A percentile compares a stretch with the other conserved stretches of the same genome.
phyloP scores from a whole-genome alignment of 345 rosid species.

The Lumnitzera littorea region DNA sequence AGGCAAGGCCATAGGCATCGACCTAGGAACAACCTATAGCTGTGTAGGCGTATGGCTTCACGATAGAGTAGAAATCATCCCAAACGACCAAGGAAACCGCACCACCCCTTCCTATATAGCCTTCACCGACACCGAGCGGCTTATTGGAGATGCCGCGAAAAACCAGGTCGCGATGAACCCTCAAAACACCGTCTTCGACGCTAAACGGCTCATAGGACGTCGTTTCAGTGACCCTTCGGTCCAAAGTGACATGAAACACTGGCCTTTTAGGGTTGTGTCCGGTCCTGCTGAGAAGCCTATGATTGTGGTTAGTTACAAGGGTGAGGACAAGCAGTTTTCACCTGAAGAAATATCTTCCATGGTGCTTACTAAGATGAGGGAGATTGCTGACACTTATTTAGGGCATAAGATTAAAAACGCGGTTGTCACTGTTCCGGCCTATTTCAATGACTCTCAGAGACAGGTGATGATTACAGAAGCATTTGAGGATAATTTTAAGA shows the following conservation, averaged over 20 bases:
- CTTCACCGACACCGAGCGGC: slow-evolving; percentile 29
- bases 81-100: slow-evolving; percentile 34
- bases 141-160: slow-evolving; percentile 30
- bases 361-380: slow-evolving; percentile 21
- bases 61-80: slow-evolving; percentile 31
- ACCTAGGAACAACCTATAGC: slow-evolving; percentile 31
- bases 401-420: slow-evolving; percentile 19
- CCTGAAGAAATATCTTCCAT: slow-evolving; percentile 23
- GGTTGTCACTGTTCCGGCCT: slow-evolving; percentile 29
- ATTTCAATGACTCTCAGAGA: slow-evolving; percentile 40
- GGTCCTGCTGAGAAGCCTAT: slow-evolving; percentile 26
- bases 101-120: slow-evolving; percentile 32
- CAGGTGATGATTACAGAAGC: too few relatives aligned
- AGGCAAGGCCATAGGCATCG: slow-evolving; percentile 28
- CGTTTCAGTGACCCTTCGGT: slow-evolving; percentile 19
- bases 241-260: slow-evolving; percentile 20
- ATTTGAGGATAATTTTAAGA: too few relatives aligned
- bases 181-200: slow-evolving; percentile 25
- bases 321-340: slow-evolving; percentile 23
- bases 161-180: slow-evolving; percentile 36
- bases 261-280: slow-evolving; percentile 21
- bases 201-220: slow-evolving; percentile 25
- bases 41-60: slow-evolving; percentile 29
- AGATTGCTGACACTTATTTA: slow-evolving; percentile 13
- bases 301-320: slow-evolving; percentile 18